Conservation (phyloP, 1,284 basidiomycete species). For the Sporisorium sorghi region DNA sequence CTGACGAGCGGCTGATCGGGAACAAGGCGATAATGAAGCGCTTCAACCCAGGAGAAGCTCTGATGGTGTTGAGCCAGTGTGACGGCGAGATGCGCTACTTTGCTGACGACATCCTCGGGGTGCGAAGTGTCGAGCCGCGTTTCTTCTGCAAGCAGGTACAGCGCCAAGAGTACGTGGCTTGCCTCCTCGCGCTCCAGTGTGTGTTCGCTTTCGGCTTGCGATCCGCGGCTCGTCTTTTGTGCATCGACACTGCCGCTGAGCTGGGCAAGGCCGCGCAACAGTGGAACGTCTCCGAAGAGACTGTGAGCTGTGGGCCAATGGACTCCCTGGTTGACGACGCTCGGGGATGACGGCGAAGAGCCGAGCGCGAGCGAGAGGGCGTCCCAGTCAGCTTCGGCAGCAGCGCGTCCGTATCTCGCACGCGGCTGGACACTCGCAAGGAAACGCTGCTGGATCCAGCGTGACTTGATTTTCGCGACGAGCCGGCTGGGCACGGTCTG, state of each 20-base stretch:
- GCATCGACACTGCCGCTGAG: not conserved
- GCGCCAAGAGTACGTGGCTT: conserved; percentile 9
- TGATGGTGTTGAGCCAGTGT: conserved; percentile 1
- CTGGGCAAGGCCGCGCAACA: conserved; percentile 16
- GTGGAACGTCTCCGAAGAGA: conserved; percentile 20
- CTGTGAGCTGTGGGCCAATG: conserved; percentile 8
- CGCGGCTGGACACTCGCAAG: not conserved
- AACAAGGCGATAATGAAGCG: conserved; percentile 13
- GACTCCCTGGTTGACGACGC: not conserved
- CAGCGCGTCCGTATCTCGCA: conserved; percentile 7
- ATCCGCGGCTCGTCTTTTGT: not conserved
- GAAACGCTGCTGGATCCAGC: conserved; percentile 31
- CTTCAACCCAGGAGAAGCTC: conserved; percentile 16
- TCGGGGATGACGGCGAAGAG: not conserved
- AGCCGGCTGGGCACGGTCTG: conserved; percentile 15
- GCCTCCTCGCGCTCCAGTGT: conserved; percentile 10
- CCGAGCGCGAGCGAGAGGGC: conserved; percentile 9
- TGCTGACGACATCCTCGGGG: not conserved
- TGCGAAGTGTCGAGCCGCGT: conserved; percentile 31
- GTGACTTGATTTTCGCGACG: conserved; percentile 11
- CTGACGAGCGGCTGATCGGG: not conserved
- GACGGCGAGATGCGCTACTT: conserved; percentile 6
- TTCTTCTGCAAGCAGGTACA: conserved; percentile 58
- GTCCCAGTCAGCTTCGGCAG: conserved; percentile 23
- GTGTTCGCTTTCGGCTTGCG: not conserved